Conservation (phyloP, 129 eudicot genomes). For the Arctium minus region DNA sequence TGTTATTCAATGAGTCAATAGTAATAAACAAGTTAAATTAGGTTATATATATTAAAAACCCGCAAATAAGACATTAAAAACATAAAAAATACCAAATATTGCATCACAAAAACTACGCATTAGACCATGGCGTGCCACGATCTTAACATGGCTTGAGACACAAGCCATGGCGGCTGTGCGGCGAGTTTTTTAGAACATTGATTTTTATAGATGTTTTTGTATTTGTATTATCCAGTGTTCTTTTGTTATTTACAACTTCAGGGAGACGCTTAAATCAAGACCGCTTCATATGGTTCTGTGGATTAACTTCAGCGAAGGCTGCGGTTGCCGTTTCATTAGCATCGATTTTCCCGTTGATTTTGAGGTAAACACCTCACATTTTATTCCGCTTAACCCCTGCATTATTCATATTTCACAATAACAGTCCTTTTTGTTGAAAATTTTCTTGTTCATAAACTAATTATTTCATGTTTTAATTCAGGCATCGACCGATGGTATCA, state of each 20-base stretch:
- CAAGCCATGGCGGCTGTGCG: too few species aligned
- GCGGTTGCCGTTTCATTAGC: slow-evolving; percentile 46
- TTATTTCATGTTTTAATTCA: slow-evolving; percentile 11
- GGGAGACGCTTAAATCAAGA: slow-evolving; percentile 51
- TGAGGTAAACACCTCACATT: slow-evolving; percentile 35
- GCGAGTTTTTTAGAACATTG: too few species aligned
- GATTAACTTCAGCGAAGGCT: slow-evolving; percentile 59
- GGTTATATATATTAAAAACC: too few species aligned
- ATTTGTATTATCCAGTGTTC: background rate
- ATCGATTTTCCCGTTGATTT: slow-evolving; percentile 50
- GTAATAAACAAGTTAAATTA: too few species aligned
- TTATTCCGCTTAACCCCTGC: background rate
- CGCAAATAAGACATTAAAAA: too few species aligned
- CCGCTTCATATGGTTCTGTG: slow-evolving; percentile 47
- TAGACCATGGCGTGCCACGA: too few species aligned
- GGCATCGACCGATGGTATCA: slow-evolving; percentile 33
- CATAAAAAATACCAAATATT: too few species aligned
- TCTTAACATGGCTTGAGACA: too few species aligned
- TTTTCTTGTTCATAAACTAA: background rate
- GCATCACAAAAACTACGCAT: too few species aligned
- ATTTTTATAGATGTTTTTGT: too few species aligned
- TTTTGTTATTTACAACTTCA: slow-evolving; percentile 23
- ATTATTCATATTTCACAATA: background rate
- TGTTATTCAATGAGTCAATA: too few species aligned
- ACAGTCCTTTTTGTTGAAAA: background rate